Evolutionary conservation across 2,329 filamentous ascomycete species (phyloP).

Genomic region (Paracoccidioides lutzii): DNA sequence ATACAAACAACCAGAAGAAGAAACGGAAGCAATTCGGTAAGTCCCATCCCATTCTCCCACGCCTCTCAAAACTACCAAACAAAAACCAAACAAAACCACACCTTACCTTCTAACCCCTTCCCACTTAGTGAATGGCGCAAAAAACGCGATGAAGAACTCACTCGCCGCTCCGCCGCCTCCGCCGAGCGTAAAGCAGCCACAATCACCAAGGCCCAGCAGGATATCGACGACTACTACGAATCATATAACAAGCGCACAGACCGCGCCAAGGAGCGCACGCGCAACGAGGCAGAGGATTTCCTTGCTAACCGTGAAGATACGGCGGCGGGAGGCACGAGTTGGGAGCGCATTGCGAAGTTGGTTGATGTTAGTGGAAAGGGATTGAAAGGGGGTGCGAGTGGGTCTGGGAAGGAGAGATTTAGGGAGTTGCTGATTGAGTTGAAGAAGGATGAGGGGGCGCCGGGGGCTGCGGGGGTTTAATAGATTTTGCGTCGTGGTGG

Average conservation of each 20-base stretch:
- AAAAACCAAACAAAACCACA: background rate
- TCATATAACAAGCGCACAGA: conserved; percentile 99
- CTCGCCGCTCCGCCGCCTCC: conserved; percentile 75
- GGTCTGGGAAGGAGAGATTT: conserved; percentile 92
- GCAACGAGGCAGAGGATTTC: conserved; percentile 88
- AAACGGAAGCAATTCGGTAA: conserved; percentile 69
- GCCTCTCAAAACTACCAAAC: background rate
- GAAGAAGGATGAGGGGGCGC: conserved; percentile 85
- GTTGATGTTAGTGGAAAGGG: conserved; percentile 97
- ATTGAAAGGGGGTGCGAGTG: conserved; percentile 67
- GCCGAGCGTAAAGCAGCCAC: conserved; percentile 72
- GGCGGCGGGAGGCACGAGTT: conserved; percentile 86
- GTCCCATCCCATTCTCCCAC: conserved; percentile 5
- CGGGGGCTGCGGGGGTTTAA: conserved; percentile 41
- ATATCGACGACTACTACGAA: conserved; percentile 98
- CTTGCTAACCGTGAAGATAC: conserved; percentile 81
- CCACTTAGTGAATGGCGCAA: conserved; percentile 65
- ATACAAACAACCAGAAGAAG: conserved; percentile 55
- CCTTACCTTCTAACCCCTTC: conserved; percentile 1
- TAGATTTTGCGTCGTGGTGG: background rate
- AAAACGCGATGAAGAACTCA: conserved; percentile 67
- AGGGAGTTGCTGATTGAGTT: conserved; percentile 76
- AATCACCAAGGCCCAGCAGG: conserved; percentile 75
- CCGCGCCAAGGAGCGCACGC: conserved; percentile 77
- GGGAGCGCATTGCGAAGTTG: conserved; percentile 94